Conservation (phyloP, 2,329 filamentous ascomycete species). For the Fusarium lyarnte region DNA sequence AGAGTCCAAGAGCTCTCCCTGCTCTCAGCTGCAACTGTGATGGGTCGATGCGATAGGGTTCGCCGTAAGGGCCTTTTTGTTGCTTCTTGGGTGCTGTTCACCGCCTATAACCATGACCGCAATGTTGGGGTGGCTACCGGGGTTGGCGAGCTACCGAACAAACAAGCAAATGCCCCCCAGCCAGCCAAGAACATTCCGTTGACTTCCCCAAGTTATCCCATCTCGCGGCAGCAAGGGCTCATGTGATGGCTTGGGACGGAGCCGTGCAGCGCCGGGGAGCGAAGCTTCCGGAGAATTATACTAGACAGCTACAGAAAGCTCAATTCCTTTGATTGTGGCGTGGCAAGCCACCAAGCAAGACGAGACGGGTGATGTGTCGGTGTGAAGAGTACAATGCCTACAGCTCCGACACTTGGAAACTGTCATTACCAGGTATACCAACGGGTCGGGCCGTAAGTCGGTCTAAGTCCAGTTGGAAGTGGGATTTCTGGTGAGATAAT, state of each 20-base stretch:
- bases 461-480: conserved; percentile 17
- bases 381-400: conserved; percentile 22
- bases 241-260: conserved; percentile 39
- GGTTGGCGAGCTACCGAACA: conserved; percentile 30
- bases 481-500: conserved; percentile 27
- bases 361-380: conserved; percentile 29
- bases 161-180: conserved; percentile 16
- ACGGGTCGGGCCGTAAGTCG: conserved; percentile 43
- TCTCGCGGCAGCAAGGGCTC: conserved; percentile 39
- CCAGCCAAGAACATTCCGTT: conserved; percentile 8
- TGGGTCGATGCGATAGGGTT: conserved; percentile 33
- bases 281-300: conserved; percentile 12
- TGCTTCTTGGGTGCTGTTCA: conserved; percentile 37
- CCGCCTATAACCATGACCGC: conserved; percentile 34
- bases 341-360: conserved; percentile 9
- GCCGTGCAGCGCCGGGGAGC: conserved; percentile 29
- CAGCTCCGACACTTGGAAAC: not conserved
- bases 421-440: conserved; percentile 35
- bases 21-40: conserved; percentile 22
- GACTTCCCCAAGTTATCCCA: conserved; percentile 31
- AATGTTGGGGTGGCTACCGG: conserved; percentile 32
- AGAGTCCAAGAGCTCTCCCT: conserved; percentile 25
- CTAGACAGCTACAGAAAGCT: conserved; percentile 14
- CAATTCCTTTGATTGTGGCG: conserved; percentile 13
- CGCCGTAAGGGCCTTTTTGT: conserved; percentile 17